These are phyloP conservation scores for Dictyostelium capitatum DNA, from an alignment of 78 protist species.

Conservation along the genomic window DNA sequence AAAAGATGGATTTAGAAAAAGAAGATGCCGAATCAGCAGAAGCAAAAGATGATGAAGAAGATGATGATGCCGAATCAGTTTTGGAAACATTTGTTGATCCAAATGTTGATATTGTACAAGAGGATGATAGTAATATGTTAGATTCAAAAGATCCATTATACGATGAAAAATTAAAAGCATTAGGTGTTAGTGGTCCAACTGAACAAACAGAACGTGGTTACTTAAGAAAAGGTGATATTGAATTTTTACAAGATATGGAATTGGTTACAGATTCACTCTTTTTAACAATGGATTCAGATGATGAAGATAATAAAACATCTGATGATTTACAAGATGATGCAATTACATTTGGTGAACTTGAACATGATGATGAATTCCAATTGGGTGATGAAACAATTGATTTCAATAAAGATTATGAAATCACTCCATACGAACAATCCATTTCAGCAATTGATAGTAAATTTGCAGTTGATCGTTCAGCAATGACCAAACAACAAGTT, in stretches of 20 bases:
- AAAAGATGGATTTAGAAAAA: neutral
- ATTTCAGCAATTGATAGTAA: neutral
- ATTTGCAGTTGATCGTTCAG: neutral
- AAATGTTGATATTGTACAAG: neutral
- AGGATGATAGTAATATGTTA: neutral
- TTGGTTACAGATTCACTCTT: neutral
- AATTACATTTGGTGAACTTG: neutral
- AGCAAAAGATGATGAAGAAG: neutral
- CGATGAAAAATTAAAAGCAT: neutral
- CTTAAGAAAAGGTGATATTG: neutral
- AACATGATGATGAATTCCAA: neutral
- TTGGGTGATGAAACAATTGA: neutral
- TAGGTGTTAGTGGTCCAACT: neutral
- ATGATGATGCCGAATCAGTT: neutral
- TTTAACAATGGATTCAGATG: neutral
- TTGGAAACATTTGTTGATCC: neutral
- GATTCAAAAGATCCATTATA: neutral
- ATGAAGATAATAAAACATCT: neutral
- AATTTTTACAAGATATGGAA: neutral
- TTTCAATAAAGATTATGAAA: neutral
- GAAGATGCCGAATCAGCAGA: neutral
- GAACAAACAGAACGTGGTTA: neutral
- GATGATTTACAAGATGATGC: neutral
- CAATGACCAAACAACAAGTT: neutral
- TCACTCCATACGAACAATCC: neutral